These are phyloP conservation scores for Peribolospora kevripleyi DNA, from an alignment of 768 basidiomycete species.

Conservation along the genomic window DNA sequence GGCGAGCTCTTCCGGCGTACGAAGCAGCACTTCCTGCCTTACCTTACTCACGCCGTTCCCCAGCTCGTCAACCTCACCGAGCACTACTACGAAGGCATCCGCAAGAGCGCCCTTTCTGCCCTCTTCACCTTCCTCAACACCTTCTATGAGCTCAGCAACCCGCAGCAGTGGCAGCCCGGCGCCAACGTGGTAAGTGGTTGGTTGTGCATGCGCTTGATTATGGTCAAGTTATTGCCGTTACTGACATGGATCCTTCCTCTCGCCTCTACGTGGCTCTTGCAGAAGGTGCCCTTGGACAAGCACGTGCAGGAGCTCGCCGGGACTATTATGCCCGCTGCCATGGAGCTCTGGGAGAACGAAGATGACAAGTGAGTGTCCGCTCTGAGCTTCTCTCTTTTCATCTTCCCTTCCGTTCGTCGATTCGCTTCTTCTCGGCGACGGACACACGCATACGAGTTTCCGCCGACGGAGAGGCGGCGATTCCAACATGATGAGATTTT, in stretches of 20 bases:
- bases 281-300: conserved; percentile 20
- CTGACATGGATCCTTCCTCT: background rate
- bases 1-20: conserved; percentile 71
- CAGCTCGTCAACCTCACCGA: conserved; percentile 53
- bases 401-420: background rate
- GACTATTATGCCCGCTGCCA: conserved; percentile 43
- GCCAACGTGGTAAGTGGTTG: conserved; percentile 30
- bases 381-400: conserved; percentile 28
- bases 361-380: conserved; percentile 31
- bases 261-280: background rate
- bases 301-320: conserved; percentile 57
- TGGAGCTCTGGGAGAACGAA: conserved; percentile 79
- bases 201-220: conserved; percentile 1
- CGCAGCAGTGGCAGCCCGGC: conserved; percentile 61
- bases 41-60: conserved; percentile 54
- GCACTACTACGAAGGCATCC: conserved; percentile 94
- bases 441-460: background rate
- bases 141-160: conserved; percentile 69
- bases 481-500: conserved; percentile 27
- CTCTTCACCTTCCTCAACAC: conserved; percentile 69
- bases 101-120: conserved; percentile 73
- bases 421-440: too few relatives aligned
- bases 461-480: background rate
- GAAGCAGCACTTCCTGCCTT: conserved; percentile 65
- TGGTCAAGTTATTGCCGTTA: background rate